Conservation (phyloP, 1,139 yeast genomes). For the Hyphopichia burtonii region DNA sequence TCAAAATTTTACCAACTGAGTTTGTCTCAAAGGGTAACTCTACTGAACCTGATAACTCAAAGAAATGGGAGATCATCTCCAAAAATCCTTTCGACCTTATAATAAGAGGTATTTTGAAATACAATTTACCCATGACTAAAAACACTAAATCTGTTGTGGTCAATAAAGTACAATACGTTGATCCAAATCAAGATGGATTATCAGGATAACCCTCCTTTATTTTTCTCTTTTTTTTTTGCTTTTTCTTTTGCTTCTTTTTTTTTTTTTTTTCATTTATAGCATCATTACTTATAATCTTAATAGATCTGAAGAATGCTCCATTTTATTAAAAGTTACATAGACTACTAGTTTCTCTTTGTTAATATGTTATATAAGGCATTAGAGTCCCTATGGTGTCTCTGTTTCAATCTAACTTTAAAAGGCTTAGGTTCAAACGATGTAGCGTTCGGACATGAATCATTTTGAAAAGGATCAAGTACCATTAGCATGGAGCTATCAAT, state of each 20-base stretch:
- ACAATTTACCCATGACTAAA: constrained; percentile 66
- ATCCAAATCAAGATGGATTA: constrained; percentile 38
- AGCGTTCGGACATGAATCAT: constrained; percentile 50
- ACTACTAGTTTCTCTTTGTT: neutral
- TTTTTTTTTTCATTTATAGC: neutral
- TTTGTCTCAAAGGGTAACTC: constrained; percentile 8
- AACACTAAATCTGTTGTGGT: constrained; percentile 59
- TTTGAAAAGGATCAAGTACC: constrained; percentile 49
- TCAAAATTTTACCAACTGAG: neutral
- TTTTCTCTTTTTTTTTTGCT: neutral
- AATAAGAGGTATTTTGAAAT: constrained; percentile 77
- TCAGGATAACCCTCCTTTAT: neutral
- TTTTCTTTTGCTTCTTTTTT: neutral
- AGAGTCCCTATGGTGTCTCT: constrained; percentile 18
- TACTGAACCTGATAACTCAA: constrained; percentile 40
- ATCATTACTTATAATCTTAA: neutral
- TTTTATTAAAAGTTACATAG: neutral
- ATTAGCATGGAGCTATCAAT: constrained; percentile 23
- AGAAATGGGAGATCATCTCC: constrained; percentile 74
- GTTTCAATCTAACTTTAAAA: constrained; percentile 35
- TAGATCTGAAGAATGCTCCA: neutral
- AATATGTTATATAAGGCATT: constrained; percentile 17
- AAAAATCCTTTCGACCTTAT: constrained; percentile 85
- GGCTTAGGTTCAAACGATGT: constrained; percentile 59
- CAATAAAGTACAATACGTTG: constrained; percentile 57